Base-by-base conservation (phyloP, 148 eudicot genomes). In the Amaranthus palmeri region DNA sequence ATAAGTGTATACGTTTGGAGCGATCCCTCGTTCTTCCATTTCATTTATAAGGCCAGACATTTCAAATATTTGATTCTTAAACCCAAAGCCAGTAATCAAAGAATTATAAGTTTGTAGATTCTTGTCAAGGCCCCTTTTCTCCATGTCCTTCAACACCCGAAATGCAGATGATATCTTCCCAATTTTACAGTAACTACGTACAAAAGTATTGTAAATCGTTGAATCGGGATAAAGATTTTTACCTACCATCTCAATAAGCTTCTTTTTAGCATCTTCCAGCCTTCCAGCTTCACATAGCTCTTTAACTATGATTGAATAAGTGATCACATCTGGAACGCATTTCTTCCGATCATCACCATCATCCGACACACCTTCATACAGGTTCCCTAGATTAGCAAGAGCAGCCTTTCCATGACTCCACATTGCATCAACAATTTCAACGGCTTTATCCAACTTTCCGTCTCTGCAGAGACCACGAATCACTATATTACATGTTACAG, bases 121-220 rank as follows among this genome's bases (percentile, higher is more conserved):
- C 87, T 83, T 95, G 60, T 74, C 83, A 77, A 87, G 83, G 55
- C 93, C 93, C 72, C 78, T 89, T 78, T 79, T 91, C 85, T 95
- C 98, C 98, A 95, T 95, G 80, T 95, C 98, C 78, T 88, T 91
- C 14, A 95, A 90, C 85, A 89, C 98, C 62, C 88, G 90, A 72
- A 95, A 91, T 62, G 98, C 98, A 56, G 93, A 85, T 60, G 97
- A 87, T 43, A 95, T 72, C 77, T 89, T 95, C 72, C 93, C 97
- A 69, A 42, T 70, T 79, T 83, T 84, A 85, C 93, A 95, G 72
- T 89, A 83, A 77, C 75, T 76, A 72, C 78, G 74, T 47, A 95
- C 73, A 71, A 95, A 89, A 40, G 75, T 88, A 73, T 91, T 81
- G 74, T 89, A 95, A 18, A 91, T 59, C 60, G 72, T 45, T 74